Base-by-base conservation (phyloP, 768 basidiomycete species). In the Leccinum arenicola region DNA sequence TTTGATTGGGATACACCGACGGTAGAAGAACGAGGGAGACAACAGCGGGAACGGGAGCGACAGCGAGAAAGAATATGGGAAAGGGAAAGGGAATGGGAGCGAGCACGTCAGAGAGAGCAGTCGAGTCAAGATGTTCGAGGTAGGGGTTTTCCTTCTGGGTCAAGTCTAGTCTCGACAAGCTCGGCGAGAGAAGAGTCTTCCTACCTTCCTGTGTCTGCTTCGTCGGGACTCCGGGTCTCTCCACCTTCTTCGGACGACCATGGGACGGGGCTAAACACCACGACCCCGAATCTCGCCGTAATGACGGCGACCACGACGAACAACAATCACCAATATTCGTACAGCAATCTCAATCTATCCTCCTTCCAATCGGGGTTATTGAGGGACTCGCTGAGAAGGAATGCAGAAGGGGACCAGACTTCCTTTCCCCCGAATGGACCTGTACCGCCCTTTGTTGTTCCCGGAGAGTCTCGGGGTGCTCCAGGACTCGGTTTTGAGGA, bases 351-450 rank as follows among this genome's bases (percentile, higher is more conserved):
- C n/a, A 69, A 73, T n/a, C 52, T 73, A 6, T 63, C 70, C 17
- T 59, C 71, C 40, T 73, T 73, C 54, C 71, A 71, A 35, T 69
- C 72, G 25, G 72, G 72, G 3, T 36, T 74, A n/a, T 73, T 74
- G 51, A 67, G 72, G 29, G 72, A 73, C 58, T 74, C 72, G 27
- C 29, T 73, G 17, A 67, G 66, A 62, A 71, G 69, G 53, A 67
- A 63, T 43, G 65, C 49, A 19, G 70, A 69, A 21, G 67, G 64
- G 2, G 62, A 68, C 23, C 68, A 70, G 25, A 11, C 48, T 9
- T 48, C 70, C 10, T 58, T 62, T 36, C 50, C 62, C 29, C 51
- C 59, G 27, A 66, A 23, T 4, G 61, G 48, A 31, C 50, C 58
- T 50, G 36, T 25, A 15, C 52, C 62, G 1, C 50, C 55, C n/a